Percentiles rank a stretch among this genome's conserved stretches.
phyloP scores from a whole-genome alignment of 352 stramenopile genomes.

The Phytophthora sp. region DNA sequence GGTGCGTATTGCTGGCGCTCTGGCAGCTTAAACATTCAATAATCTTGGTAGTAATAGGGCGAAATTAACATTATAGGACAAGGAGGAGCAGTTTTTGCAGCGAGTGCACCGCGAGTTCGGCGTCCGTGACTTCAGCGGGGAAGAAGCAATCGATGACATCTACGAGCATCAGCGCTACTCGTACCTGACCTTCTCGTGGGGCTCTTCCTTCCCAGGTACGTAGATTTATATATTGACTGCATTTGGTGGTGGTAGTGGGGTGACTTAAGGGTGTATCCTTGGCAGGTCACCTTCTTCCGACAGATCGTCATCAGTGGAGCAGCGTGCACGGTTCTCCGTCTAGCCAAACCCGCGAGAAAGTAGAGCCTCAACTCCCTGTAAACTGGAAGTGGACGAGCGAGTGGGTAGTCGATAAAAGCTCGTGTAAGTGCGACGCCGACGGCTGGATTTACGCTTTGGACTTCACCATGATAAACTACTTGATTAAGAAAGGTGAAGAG shows the following conservation, averaged over 20 bases:
- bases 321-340: slow-evolving; percentile 61
- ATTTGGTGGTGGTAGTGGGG: too few species aligned
- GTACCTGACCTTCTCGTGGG: slow-evolving; percentile 79
- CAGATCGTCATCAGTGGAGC: slow-evolving; percentile 70
- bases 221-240: background rate
- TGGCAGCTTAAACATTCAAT: background rate
- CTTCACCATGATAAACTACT: slow-evolving; percentile 80
- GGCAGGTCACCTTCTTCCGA: slow-evolving; percentile 68
- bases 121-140: slow-evolving; percentile 72
- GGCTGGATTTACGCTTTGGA: slow-evolving; percentile 84
- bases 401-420: slow-evolving; percentile 62
- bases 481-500: slow-evolving; percentile 64
- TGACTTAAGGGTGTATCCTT: too few species aligned
- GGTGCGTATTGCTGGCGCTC: slow-evolving; percentile 23
- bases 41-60: background rate
- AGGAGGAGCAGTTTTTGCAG: slow-evolving; percentile 68
- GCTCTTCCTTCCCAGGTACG: slow-evolving; percentile 62
- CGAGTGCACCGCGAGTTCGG: slow-evolving; percentile 66
- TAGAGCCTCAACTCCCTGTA: slow-evolving; percentile 70
- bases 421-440: slow-evolving; percentile 62
- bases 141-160: slow-evolving; percentile 71
- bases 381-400: slow-evolving; percentile 71
- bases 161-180: slow-evolving; percentile 88
- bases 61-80: slow-evolving; percentile 33
- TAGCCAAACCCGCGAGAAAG: slow-evolving; percentile 56